Conservation (phyloP, 495 filamentous ascomycete species). For the Aspergillus avenaceus region DNA sequence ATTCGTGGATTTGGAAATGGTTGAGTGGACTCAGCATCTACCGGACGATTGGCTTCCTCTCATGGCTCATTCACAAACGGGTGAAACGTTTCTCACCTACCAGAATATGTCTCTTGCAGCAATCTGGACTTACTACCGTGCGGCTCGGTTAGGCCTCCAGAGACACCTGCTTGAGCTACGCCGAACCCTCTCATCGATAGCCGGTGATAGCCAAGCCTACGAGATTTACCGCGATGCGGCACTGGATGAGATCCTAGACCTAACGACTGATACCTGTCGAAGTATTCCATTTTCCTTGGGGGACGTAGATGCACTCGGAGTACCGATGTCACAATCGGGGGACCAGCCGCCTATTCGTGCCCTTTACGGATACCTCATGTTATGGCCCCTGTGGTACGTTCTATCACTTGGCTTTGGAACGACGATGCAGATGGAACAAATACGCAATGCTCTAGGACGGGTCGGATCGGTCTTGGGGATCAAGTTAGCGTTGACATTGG, state of each 20-base stretch:
- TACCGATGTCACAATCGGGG: conserved; percentile 13
- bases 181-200: conserved; percentile 15
- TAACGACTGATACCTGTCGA: conserved; percentile 38
- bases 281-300: conserved; percentile 38
- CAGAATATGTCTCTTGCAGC: conserved; percentile 23
- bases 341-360: conserved; percentile 22
- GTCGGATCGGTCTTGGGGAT: conserved; percentile 36
- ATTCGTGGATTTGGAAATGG: conserved; percentile 29
- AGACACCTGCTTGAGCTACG: conserved; percentile 27
- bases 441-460: conserved; percentile 22
- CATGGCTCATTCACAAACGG: conserved; percentile 28
- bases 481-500: conserved; percentile 34
- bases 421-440: conserved; percentile 24
- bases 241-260: conserved; percentile 27
- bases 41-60: conserved; percentile 38
- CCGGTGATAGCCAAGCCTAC: background rate
- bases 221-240: conserved; percentile 6
- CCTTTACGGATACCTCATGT: conserved; percentile 31
- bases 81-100: conserved; percentile 35
- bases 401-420: conserved; percentile 34
- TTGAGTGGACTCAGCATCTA: conserved; percentile 30
- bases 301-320: conserved; percentile 35
- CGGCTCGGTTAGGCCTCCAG: conserved; percentile 35
- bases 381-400: conserved; percentile 45
- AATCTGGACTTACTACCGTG: conserved; percentile 41